Conservation (phyloP, 768 basidiomycete genomes). For the Amanita inopinata region DNA sequence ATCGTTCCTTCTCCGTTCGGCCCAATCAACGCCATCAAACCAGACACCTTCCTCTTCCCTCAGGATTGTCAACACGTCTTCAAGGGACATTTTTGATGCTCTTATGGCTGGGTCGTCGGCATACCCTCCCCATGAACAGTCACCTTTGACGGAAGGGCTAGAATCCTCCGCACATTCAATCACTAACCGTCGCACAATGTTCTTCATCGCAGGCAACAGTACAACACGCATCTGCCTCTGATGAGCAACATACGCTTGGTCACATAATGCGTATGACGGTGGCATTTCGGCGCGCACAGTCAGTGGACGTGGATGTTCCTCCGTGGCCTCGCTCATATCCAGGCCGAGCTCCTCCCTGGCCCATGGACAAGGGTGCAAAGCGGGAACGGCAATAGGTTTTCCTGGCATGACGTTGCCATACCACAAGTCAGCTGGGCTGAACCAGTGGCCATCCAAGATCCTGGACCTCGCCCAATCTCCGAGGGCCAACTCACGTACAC, state of each 20-base stretch:
- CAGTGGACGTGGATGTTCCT: conserved; percentile 37
- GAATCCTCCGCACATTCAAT: conserved; percentile 46
- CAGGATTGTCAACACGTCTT: conserved; percentile 50
- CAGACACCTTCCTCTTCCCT: conserved; percentile 56
- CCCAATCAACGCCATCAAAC: conserved; percentile 70
- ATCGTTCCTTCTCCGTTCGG: conserved; percentile 36
- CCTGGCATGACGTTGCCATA: conserved; percentile 34
- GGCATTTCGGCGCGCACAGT: conserved; percentile 44
- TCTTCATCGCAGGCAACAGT: conserved; percentile 55
- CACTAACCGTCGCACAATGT: conserved; percentile 55
- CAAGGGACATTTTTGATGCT: conserved; percentile 44
- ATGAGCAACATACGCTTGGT: conserved; percentile 50
- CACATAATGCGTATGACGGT: conserved; percentile 54
- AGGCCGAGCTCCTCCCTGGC: conserved; percentile 21
- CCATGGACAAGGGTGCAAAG: conserved; percentile 60
- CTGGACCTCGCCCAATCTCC: conserved; percentile 63
- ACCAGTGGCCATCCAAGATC: conserved; percentile 70
- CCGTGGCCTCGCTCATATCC: conserved; percentile 14
- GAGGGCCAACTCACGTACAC: conserved; percentile 47
- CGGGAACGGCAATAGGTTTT: conserved; percentile 25
- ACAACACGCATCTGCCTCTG: conserved; percentile 50
- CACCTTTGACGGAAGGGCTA: neutral
- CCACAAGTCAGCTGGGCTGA: conserved; percentile 65
- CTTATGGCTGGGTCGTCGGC: conserved; percentile 42
- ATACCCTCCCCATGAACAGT: conserved; percentile 7